These are phyloP conservation scores for Lentinus tigrinus DNA, from an alignment of 768 basidiomycete genomes.

Conservation along the genomic window DNA sequence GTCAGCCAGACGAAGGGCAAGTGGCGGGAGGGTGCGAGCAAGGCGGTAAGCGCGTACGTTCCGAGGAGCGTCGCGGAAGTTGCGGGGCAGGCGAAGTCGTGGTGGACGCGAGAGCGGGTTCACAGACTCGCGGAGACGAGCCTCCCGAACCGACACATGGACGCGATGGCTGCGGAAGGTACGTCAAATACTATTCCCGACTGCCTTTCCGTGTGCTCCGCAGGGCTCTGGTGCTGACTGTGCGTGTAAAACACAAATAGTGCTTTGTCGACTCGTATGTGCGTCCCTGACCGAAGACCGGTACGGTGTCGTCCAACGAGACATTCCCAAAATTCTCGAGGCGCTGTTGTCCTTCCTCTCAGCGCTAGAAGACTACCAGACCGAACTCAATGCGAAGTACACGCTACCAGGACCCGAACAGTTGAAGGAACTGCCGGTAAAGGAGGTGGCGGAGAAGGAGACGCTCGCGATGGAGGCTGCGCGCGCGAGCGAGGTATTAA, in stretches of 20 bases:
- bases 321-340: conserved; percentile 81
- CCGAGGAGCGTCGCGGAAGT: conserved; percentile 34
- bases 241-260: no score
- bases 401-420: conserved; percentile 38
- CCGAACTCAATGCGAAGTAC: conserved; percentile 45
- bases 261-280: conserved; percentile 63
- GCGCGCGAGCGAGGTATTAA: conserved; percentile 53
- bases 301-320: conserved; percentile 82
- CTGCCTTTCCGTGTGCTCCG: no score
- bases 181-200: not conserved
- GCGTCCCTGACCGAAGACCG: conserved; percentile 78
- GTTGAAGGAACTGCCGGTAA: conserved; percentile 26
- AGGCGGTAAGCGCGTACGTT: conserved; percentile 25
- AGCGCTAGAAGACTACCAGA: conserved; percentile 65
- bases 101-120: conserved; percentile 60
- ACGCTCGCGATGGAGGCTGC: conserved; percentile 48
- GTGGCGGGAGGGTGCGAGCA: conserved; percentile 11
- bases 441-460: conserved; percentile 39
- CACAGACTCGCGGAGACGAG: conserved; percentile 52
- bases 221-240: no score
- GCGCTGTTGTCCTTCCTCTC: conserved; percentile 65
- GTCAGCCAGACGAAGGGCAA: conserved; percentile 12
- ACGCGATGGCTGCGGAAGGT: conserved; percentile 66
- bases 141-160: conserved; percentile 61
- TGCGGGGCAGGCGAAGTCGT: conserved; percentile 32